Evolutionary conservation across 2,329 filamentous ascomycete genomes (phyloP).

Genomic region (Fusarium sambucinum): DNA sequence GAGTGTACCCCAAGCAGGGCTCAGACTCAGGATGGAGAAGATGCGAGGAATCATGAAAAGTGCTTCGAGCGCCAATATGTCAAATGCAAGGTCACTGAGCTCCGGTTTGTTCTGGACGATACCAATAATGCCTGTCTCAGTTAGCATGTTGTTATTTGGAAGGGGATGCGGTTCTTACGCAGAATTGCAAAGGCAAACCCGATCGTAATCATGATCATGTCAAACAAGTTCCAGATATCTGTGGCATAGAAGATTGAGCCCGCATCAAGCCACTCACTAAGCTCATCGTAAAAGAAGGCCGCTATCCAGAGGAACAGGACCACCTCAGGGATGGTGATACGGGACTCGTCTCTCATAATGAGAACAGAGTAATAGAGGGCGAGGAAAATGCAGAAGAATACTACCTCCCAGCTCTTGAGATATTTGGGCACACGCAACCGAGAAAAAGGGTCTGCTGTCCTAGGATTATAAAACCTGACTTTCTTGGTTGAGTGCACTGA

Average conservation of each 20-base stretch:
- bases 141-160: constrained; percentile 6
- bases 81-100: constrained; percentile 84
- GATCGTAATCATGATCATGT: constrained; percentile 79
- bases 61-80: constrained; percentile 89
- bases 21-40: constrained; percentile 86
- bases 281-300: constrained; percentile 88
- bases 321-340: constrained; percentile 76
- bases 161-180: constrained; percentile 63
- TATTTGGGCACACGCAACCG: constrained; percentile 84
- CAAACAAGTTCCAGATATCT: constrained; percentile 84
- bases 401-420: constrained; percentile 84
- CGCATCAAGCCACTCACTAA: constrained; percentile 86
- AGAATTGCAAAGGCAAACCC: constrained; percentile 77
- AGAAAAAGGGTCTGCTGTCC: constrained; percentile 77
- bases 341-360: constrained; percentile 74
- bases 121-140: constrained; percentile 49
- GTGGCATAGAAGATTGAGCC: constrained; percentile 87
- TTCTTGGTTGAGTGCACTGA: constrained; percentile 79
- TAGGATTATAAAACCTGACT: constrained; percentile 78
- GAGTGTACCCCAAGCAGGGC: constrained; percentile 89
- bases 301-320: constrained; percentile 87
- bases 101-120: constrained; percentile 65
- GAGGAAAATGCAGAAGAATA: constrained; percentile 83
- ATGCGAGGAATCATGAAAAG: constrained; percentile 91
- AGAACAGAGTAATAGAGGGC: constrained; percentile 88